Evolutionary conservation across 129 eudicot genomes (phyloP).

Genomic region (Flaveria brownii): DNA sequence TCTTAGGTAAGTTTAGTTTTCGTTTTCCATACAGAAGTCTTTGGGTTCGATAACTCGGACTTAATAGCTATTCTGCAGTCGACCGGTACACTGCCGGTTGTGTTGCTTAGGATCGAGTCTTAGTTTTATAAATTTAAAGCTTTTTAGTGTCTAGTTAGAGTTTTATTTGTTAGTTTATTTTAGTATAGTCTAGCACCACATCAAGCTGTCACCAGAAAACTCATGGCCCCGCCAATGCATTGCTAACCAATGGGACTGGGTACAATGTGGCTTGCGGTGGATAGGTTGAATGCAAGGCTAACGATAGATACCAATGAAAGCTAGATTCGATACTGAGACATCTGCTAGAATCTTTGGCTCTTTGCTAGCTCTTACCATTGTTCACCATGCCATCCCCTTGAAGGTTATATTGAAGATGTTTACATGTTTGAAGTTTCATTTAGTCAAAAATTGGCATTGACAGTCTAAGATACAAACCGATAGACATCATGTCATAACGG

Average conservation of each 20-base stretch:
- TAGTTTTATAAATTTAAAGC: no score
- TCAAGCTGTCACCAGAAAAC: background rate
- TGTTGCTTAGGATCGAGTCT: no score
- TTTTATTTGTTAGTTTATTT: no score
- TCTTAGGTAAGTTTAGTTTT: no score
- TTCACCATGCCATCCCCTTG: background rate
- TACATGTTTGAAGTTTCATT: background rate
- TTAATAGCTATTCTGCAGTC: no score
- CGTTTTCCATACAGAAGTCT: no score
- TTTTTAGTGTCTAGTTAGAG: no score
- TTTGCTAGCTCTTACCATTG: background rate
- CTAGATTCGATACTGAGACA: background rate
- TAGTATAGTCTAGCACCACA: no score
- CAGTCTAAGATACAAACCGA: background rate
- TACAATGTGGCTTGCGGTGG: background rate
- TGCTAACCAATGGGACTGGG: background rate
- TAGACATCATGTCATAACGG: background rate
- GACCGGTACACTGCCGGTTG: no score
- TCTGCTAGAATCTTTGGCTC: background rate
- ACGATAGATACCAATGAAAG: background rate
- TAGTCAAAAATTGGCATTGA: background rate
- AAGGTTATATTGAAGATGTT: background rate
- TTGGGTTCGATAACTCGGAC: no score
- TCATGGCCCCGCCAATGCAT: background rate
- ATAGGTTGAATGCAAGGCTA: background rate